Evolutionary conservation across 805 yeast species (phyloP).

Genomic region (Millerozyma miso): DNA sequence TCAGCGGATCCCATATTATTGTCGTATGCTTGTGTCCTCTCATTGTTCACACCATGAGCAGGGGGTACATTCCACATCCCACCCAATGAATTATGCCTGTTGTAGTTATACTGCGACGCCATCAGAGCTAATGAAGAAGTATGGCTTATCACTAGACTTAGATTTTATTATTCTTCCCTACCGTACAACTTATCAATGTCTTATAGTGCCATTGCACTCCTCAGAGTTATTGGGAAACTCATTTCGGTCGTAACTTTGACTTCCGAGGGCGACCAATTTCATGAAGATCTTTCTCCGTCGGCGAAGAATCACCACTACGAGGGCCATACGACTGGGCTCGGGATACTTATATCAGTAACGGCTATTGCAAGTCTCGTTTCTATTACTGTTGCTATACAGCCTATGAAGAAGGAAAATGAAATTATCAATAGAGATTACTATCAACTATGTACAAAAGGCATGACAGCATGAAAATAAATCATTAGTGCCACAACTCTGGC

Average conservation of each 20-base stretch:
- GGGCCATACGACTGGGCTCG: too few species aligned
- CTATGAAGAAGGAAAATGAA: neutral
- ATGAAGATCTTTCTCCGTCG: too few species aligned
- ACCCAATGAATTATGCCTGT: conserved; percentile 35
- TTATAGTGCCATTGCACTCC: too few species aligned
- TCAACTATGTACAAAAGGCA: neutral
- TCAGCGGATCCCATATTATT: conserved; percentile 5
- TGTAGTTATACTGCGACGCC: conserved; percentile 31
- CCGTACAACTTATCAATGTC: too few species aligned
- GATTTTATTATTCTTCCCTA: too few species aligned
- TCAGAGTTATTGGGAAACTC: too few species aligned
- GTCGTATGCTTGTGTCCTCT: conserved; percentile 3
- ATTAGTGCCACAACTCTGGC: neutral
- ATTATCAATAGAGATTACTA: neutral
- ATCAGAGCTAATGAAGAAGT: conserved; percentile 10
- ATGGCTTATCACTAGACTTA: too few species aligned
- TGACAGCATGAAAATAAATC: neutral
- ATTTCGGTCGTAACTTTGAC: neutral
- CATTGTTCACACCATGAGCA: conserved; percentile 15
- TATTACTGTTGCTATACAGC: neutral
- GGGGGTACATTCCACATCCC: conserved; percentile 36
- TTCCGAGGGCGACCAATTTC: neutral
- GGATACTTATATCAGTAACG: too few species aligned
- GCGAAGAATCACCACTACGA: too few species aligned
- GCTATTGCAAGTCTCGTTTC: neutral